Evolutionary conservation across 225 moss, liverwort and hornwort genomes (phyloP), one percentile per base, ranked within the genome.

Genomic region (Marchantia polymorpha): DNA sequence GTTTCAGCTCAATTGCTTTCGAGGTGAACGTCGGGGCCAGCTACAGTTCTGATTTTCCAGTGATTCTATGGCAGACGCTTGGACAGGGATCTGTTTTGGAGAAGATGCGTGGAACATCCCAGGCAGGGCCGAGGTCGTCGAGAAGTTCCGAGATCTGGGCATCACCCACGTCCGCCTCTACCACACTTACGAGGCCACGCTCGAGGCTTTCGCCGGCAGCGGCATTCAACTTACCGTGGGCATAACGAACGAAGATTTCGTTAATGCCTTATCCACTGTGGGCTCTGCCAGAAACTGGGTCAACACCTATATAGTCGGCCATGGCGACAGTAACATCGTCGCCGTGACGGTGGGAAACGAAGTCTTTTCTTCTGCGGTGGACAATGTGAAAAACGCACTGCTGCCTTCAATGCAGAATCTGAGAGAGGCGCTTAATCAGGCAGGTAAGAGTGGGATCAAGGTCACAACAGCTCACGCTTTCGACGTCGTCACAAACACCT

Each of bases 391-490:
- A 3, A 77, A 78, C 0, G 75, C 76, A 68, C 83, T 88, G 6
- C 55, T 90, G 9, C 84, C 78, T 9, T 82, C 90, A 1, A 86
- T 90, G 84, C 29, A 69, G 19, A 88, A 90, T 47, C 77, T 90
- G 5, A 86, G 82, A 8, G 0, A 10, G 22, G 88, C 86, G 4
- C 60, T 88, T 46, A 75, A 80, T 49, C 31, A 30, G 6, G 80
- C 81, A 7, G 48, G 85, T 6, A 73, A 67, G 22, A 59, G 23
- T 16, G n/a, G 25, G 30, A 83, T 83, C 68, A 83, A 75, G 49
- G 83, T 83, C 10, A 79, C 83, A 0, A 65, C 79, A 10, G 64
- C 80, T 3, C 73, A 74, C 48, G 29, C 73, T 26, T 79, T 74
- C 27, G 67, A 69, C 49, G 79, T 83, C 14, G 68, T 81, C 0